Base-by-base conservation (phyloP, 495 filamentous ascomycete species). In the Aspergillus mulundensis region DNA sequence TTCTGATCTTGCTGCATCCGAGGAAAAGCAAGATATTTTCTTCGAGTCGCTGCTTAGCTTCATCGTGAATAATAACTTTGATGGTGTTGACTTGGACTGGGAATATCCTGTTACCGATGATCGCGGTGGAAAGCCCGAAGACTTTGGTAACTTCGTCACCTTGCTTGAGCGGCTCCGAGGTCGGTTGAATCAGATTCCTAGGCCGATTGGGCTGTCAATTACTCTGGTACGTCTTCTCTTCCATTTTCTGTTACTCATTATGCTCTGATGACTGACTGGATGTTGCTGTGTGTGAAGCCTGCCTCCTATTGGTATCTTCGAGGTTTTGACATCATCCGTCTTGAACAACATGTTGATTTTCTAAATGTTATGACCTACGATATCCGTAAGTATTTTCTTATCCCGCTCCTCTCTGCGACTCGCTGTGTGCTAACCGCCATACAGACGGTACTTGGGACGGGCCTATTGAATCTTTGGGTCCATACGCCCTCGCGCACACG, bases 351-450 rank as follows among this genome's bases (percentile, higher is more conserved):
- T 78, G 2, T n/a, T n/a, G 75, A 80, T 56, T 84, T 66, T 61
- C 62, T 80, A 47, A 84, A 84, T 47, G 0, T 84, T 28, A 86
- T 86, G 82, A 59, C 18, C 6, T 84, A 83, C 51, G 77, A 81
- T 58, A 16, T 50, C 3, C 48, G n/a, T n/a, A n/a, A n/a, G n/a
- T n/a, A n/a, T n/a, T n/a, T n/a, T n/a, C n/a, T n/a, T n/a, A n/a
- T n/a, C n/a, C n/a, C n/a, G n/a, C n/a, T n/a, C n/a, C n/a, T n/a
- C n/a, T n/a, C n/a, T n/a, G n/a, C n/a, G n/a, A n/a, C n/a, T n/a
- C n/a, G n/a, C n/a, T n/a, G n/a, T n/a, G n/a, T n/a, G n/a, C n/a
- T n/a, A n/a, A n/a, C n/a, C n/a, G n/a, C n/a, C n/a, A n/a, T n/a
- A n/a, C n/a, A n/a, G n/a, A 48, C 48, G 62, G 62, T 7, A 28